These are phyloP conservation scores for Platanus orientalis DNA, from an alignment of 164 flowering plant genomes.

Conservation along the genomic window DNA sequence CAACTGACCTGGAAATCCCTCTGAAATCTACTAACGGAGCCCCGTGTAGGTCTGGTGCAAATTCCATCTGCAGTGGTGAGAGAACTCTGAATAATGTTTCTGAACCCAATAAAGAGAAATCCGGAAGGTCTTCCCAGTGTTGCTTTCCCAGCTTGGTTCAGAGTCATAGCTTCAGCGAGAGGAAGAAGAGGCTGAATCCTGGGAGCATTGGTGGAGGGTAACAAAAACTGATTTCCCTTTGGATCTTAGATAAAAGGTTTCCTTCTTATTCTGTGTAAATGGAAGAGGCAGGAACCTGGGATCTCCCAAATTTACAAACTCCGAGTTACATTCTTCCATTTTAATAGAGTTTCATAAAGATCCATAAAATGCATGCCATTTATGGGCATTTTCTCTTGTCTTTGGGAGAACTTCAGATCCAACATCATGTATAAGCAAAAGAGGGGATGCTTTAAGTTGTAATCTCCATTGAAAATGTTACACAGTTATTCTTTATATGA, in stretches of 20 bases:
- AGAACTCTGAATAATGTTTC: conserved; percentile 37
- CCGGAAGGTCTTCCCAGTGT: conserved; percentile 35
- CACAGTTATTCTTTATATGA: neutral
- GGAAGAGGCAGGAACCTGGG: neutral
- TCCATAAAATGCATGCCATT: neutral
- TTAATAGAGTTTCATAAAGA: neutral
- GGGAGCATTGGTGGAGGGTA: conserved; percentile 1
- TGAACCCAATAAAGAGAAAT: conserved; percentile 22
- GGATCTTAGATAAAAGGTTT: no score
- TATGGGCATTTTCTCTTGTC: neutral
- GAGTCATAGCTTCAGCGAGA: conserved; percentile 42
- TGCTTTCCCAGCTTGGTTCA: conserved; percentile 66
- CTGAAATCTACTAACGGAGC: conserved; percentile 33
- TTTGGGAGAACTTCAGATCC: neutral
- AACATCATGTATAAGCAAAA: neutral
- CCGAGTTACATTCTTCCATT: neutral
- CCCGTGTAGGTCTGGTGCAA: conserved; percentile 35
- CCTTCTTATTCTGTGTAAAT: neutral
- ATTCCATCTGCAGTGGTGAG: conserved; percentile 36
- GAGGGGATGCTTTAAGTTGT: no score
- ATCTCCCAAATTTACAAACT: neutral
- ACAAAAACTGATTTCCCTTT: neutral
- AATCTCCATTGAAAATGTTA: no score
- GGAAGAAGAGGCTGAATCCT: conserved; percentile 51
- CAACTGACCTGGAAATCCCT: conserved; percentile 14